phyloP scores from a whole-genome alignment of 2,329 filamentous ascomycete genomes.

The Cercospora nicotianae region DNA sequence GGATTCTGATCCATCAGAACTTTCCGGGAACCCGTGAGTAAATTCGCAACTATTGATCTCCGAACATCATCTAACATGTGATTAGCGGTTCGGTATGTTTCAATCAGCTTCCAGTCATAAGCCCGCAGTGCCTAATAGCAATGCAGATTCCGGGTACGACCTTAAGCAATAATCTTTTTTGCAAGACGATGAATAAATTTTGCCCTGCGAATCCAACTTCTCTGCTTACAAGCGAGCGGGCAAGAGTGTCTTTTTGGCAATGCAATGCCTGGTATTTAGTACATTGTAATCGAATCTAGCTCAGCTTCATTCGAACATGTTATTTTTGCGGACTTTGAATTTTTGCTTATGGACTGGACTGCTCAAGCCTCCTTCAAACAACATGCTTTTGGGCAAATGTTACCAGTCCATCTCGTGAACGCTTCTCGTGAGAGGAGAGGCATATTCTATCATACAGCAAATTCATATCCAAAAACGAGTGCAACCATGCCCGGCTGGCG shows the following conservation, averaged over 20 bases:
- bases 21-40: constrained; percentile 6
- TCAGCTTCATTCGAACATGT: neutral
- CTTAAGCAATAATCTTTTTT: neutral
- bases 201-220: too few relatives aligned
- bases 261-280: neutral
- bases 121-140: too few relatives aligned
- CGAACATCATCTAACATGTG: neutral
- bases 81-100: neutral
- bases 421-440: too few relatives aligned
- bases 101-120: too few relatives aligned
- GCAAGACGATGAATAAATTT: too few relatives aligned
- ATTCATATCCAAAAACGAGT: neutral
- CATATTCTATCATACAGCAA: too few relatives aligned
- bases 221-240: too few relatives aligned
- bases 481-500: neutral
- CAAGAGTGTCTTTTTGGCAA: too few relatives aligned
- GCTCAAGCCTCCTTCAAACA: neutral
- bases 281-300: neutral
- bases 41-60: neutral
- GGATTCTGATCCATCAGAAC: constrained; percentile 3
- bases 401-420: too few relatives aligned
- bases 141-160: constrained; percentile 4
- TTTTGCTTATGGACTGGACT: too few relatives aligned
- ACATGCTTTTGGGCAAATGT: too few relatives aligned
- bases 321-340: too few relatives aligned